These are phyloP conservation scores for Diutina rugosa DNA, from an alignment of 1,139 yeast genomes.

Conservation along the genomic window DNA sequence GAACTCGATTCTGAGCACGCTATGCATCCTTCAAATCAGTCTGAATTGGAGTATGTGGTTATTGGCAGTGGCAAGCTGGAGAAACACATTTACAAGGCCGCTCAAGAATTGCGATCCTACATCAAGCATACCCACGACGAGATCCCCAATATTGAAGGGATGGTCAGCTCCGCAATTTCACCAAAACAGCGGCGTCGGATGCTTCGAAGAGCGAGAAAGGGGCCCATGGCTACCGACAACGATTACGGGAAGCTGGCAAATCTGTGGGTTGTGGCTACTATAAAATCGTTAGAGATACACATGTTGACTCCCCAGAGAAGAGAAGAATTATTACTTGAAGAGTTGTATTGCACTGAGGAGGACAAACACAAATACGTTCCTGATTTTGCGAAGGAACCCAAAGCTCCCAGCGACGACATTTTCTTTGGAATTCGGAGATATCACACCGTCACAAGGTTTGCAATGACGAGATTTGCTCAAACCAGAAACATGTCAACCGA, in stretches of 20 bases:
- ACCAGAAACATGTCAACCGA: neutral
- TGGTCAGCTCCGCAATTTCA: conserved; percentile 45
- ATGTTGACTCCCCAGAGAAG: conserved; percentile 62
- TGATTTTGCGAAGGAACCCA: conserved; percentile 3
- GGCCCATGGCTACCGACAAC: conserved; percentile 42
- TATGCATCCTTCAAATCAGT: conserved; percentile 10
- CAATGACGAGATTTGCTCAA: neutral
- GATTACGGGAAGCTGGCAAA: conserved; percentile 46
- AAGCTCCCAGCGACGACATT: conserved; percentile 23
- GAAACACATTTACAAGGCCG: conserved; percentile 64
- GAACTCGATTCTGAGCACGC: conserved; percentile 26
- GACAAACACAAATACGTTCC: conserved; percentile 19
- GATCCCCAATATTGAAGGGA: conserved; percentile 57
- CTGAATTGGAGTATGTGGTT: conserved; percentile 37
- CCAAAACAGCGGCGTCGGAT: conserved; percentile 52
- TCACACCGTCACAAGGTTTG: conserved; percentile 16
- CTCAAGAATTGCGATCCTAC: conserved; percentile 35
- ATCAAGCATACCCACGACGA: conserved; percentile 21
- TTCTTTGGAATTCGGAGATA: conserved; percentile 36
- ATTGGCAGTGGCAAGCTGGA: conserved; percentile 71
- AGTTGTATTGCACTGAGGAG: conserved; percentile 43
- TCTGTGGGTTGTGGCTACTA: conserved; percentile 74
- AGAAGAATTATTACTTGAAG: conserved; percentile 53
- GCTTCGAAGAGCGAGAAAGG: conserved; percentile 41
- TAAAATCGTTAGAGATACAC: conserved; percentile 59